phyloP scores from a whole-genome alignment of 257 asterid genomes.

The Orobanche coerulescens region DNA sequence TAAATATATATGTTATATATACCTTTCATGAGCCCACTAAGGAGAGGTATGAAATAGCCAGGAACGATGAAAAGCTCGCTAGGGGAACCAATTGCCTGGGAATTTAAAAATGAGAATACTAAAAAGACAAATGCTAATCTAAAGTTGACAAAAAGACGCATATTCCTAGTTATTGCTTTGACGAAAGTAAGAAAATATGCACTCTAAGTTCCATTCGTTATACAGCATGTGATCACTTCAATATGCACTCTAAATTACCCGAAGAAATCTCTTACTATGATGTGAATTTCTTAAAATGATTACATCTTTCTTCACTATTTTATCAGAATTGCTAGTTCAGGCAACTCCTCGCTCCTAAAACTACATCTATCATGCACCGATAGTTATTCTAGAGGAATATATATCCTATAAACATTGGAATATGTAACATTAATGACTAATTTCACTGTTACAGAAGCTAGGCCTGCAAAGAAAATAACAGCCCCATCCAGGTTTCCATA shows the following conservation, averaged over 20 bases:
- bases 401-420: neutral
- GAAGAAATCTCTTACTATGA: too few species aligned
- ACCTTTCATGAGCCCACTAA: conserved; percentile 69
- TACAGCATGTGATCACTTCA: neutral
- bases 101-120: conserved; percentile 10
- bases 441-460: neutral
- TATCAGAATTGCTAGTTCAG: neutral
- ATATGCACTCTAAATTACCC: too few species aligned
- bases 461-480: neutral
- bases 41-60: conserved; percentile 52
- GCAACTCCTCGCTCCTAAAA: too few species aligned
- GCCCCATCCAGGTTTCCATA: neutral
- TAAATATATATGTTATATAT: neutral
- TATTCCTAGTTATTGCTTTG: neutral
- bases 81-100: conserved; percentile 75
- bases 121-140: conserved; percentile 16
- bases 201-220: neutral
- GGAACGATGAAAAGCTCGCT: conserved; percentile 42
- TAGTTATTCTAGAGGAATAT: neutral
- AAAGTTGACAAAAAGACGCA: conserved; percentile 8
- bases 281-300: too few species aligned
- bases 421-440: neutral
- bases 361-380: neutral
- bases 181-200: conserved; percentile 1
- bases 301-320: neutral